phyloP scores from a whole-genome alignment of 768 basidiomycete species.

The Neoboletus subvelutipes region DNA sequence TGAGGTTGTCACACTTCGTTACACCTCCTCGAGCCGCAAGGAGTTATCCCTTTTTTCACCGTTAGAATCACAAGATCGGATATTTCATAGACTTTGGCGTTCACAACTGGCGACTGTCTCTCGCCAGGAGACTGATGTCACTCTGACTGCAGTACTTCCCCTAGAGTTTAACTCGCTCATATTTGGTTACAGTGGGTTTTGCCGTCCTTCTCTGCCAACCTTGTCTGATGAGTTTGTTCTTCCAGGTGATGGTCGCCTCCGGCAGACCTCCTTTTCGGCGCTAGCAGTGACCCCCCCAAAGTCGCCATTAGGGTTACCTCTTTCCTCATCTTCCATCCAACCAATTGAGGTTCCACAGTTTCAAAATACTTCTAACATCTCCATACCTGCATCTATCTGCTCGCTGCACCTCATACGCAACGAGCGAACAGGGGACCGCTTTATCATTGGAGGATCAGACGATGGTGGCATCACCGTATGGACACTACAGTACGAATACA shows the following conservation, averaged over 20 bases:
- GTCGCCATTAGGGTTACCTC: neutral
- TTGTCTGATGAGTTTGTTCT: neutral
- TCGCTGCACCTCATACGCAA: conserved; percentile 57
- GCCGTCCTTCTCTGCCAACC: too few relatives aligned
- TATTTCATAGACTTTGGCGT: conserved; percentile 21
- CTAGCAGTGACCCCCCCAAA: conserved; percentile 21
- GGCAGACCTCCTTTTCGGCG: conserved; percentile 44
- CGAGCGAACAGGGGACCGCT: conserved; percentile 55
- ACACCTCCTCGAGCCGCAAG: conserved; percentile 17
- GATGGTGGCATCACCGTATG: conserved; percentile 80
- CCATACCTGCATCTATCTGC: conserved; percentile 46
- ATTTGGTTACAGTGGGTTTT: conserved; percentile 59
- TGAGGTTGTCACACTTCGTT: conserved; percentile 21
- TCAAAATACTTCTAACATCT: conserved; percentile 41
- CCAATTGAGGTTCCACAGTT: conserved; percentile 17
- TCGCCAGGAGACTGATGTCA: conserved; percentile 5
- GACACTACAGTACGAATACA: conserved; percentile 54
- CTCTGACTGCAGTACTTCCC: conserved; percentile 46
- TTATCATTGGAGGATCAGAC: conserved; percentile 72
- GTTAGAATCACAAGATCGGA: conserved; percentile 7
- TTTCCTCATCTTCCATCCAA: conserved; percentile 2
- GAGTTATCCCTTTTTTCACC: conserved; percentile 19
- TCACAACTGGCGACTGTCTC: conserved; percentile 8
- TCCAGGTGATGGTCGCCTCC: conserved; percentile 54
- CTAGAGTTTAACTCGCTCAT: conserved; percentile 58